phyloP scores from a whole-genome alignment of 208 protist species.

The Wallacemonas sp. region DNA sequence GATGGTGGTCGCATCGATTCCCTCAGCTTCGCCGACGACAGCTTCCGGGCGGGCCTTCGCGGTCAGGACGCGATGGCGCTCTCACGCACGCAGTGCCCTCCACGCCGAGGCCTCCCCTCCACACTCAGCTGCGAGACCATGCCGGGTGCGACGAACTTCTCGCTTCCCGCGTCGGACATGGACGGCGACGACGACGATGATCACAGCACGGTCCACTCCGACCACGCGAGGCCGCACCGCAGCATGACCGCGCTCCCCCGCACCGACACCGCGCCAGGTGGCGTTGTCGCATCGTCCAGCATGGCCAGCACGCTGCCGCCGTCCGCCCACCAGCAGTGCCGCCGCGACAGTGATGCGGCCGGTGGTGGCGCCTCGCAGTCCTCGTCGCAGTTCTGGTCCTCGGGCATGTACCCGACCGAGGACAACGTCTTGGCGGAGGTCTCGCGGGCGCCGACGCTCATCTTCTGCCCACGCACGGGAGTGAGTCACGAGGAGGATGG shows the following conservation, averaged over 20 bases:
- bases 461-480: not conserved
- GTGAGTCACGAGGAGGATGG: too few relatives aligned
- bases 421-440: not conserved
- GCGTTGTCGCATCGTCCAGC: not conserved
- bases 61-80: not conserved
- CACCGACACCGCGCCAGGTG: not conserved
- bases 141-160: conserved; percentile 10
- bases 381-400: not conserved
- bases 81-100: not conserved
- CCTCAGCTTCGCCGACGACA: not conserved
- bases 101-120: not conserved
- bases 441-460: not conserved
- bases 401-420: conserved; percentile 13
- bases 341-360: not conserved
- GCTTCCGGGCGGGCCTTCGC: not conserved
- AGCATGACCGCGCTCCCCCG: not conserved
- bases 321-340: not conserved
- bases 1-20: not conserved
- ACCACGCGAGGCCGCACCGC: not conserved
- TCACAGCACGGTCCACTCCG: conserved; percentile 3
- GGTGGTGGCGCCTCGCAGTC: too few relatives aligned
- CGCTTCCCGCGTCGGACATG: conserved; percentile 3
- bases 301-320: not conserved
- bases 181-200: conserved; percentile 4
- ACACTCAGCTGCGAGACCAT: conserved; percentile 14